Percentiles rank a stretch among this genome's conserved stretches.
These are phyloP conservation scores for Mycena rosella DNA, from an alignment of 768 basidiomycete genomes.

Conservation along the genomic window DNA sequence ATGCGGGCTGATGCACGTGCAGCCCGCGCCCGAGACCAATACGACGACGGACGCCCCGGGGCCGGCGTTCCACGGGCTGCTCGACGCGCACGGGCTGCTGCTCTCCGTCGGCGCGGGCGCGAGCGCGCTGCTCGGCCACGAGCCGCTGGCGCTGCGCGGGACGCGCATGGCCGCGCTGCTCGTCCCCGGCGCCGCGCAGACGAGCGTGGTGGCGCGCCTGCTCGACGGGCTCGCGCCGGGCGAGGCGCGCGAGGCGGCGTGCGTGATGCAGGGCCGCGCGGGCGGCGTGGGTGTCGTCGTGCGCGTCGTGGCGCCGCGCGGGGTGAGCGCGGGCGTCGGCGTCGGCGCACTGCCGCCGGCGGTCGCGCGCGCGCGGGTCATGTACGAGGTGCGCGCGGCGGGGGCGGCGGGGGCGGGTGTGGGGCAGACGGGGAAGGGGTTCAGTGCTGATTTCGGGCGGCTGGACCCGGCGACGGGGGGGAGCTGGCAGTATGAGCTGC, in stretches of 20 bases:
- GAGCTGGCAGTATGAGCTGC: constrained; percentile 95
- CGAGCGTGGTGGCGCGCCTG: constrained; percentile 7
- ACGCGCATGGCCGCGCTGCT: constrained; percentile 30
- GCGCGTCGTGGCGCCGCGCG: constrained; percentile 6
- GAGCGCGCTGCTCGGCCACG: constrained; percentile 25
- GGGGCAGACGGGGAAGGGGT: no score
- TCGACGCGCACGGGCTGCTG: constrained; percentile 34
- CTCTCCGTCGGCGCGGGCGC: constrained; percentile 34
- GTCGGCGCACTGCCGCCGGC: constrained; percentile 19
- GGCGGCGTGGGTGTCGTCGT: constrained; percentile 22
- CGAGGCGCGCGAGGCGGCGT: no score
- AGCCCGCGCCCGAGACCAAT: no score
- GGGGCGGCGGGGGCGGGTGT: not conserved
- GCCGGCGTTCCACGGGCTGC: constrained; percentile 29
- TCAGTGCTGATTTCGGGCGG: constrained; percentile 78
- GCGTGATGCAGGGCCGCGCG: constrained; percentile 2
- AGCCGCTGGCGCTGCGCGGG: constrained; percentile 28
- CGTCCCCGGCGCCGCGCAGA: constrained; percentile 12
- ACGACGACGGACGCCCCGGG: not conserved
- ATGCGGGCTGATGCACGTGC: no score
- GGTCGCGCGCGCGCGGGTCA: constrained; percentile 27
- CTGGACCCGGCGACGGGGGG: constrained; percentile 75
- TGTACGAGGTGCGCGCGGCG: constrained; percentile 33
- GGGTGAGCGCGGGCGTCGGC: not conserved
- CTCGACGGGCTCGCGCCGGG: not conserved